phyloP scores from a whole-genome alignment of 179 eudicot species.

The Heliamphora pulchella region DNA sequence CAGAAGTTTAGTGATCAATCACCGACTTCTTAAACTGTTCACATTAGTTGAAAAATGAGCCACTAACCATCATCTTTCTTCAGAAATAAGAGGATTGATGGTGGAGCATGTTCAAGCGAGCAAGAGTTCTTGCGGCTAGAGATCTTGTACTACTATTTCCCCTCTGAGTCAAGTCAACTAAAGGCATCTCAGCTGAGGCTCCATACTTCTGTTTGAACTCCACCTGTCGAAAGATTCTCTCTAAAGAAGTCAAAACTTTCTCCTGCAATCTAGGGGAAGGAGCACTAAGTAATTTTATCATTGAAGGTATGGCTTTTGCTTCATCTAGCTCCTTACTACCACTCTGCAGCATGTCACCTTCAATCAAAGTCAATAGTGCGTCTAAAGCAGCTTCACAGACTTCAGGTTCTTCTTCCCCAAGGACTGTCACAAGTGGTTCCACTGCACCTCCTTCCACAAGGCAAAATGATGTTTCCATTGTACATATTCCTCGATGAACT shows the following conservation, averaged over 20 bases:
- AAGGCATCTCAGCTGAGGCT: constrained; percentile 26
- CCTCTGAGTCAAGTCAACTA: constrained; percentile 39
- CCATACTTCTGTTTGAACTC: constrained; percentile 28
- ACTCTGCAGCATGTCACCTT: constrained; percentile 28
- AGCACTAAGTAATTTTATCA: constrained; percentile 24
- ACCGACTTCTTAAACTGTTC: neutral
- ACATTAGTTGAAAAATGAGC: neutral
- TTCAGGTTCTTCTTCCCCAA: constrained; percentile 23
- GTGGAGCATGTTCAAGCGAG: constrained; percentile 31
- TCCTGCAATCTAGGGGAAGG: constrained; percentile 33
- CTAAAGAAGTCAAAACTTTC: constrained; percentile 29
- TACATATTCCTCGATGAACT: constrained; percentile 33
- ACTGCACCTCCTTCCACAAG: constrained; percentile 35
- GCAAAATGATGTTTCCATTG: constrained; percentile 33
- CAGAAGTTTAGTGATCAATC: neutral
- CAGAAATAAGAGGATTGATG: constrained; percentile 38
- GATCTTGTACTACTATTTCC: constrained; percentile 26
- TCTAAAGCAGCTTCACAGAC: constrained; percentile 40
- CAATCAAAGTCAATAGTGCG: constrained; percentile 35
- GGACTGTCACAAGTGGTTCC: constrained; percentile 28
- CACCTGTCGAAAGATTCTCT: constrained; percentile 27
- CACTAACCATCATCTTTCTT: neutral
- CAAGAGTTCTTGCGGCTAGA: constrained; percentile 32
- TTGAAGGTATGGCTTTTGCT: constrained; percentile 27
- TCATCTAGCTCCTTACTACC: constrained; percentile 37